phyloP scores from a whole-genome alignment of 2,329 filamentous ascomycete genomes.

The Diaporthe humulicola region DNA sequence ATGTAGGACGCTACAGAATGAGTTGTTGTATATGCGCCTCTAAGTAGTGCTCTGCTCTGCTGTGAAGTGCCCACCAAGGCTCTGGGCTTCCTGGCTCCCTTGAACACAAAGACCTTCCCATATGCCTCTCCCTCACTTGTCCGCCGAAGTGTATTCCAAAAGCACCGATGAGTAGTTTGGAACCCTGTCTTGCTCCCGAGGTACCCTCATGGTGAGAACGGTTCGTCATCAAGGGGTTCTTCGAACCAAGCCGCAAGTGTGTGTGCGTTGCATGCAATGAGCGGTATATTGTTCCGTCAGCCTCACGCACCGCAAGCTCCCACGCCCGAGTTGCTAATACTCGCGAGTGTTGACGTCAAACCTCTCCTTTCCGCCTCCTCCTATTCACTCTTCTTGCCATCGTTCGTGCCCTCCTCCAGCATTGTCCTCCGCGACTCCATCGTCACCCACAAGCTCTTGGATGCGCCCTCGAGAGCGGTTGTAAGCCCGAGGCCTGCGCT shows the following conservation, averaged over 20 bases:
- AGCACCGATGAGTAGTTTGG: neutral
- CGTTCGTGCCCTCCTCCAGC: conserved; percentile 69
- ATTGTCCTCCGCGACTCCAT: conserved; percentile 85
- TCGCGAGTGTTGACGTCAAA: neutral
- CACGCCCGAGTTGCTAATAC: neutral
- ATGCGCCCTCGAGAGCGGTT: conserved; percentile 81
- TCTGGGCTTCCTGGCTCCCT: neutral
- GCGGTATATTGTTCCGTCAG: neutral
- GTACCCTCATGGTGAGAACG: neutral
- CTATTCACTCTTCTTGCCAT: conserved; percentile 46
- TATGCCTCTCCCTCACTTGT: neutral
- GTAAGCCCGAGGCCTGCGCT: conserved; percentile 83
- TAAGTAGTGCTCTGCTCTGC: neutral
- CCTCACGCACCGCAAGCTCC: neutral
- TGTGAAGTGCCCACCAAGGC: neutral
- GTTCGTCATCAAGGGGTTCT: neutral
- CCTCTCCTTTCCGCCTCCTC: neutral
- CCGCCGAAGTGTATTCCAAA: neutral
- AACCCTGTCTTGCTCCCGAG: neutral
- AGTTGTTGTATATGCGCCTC: neutral
- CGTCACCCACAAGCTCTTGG: conserved; percentile 87
- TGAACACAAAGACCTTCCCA: neutral
- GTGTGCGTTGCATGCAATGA: neutral
- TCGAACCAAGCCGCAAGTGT: neutral
- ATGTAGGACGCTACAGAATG: neutral